phyloP scores from a whole-genome alignment of 139 green algal genomes.

The Auxenochlorella pyrenoidosa region DNA sequence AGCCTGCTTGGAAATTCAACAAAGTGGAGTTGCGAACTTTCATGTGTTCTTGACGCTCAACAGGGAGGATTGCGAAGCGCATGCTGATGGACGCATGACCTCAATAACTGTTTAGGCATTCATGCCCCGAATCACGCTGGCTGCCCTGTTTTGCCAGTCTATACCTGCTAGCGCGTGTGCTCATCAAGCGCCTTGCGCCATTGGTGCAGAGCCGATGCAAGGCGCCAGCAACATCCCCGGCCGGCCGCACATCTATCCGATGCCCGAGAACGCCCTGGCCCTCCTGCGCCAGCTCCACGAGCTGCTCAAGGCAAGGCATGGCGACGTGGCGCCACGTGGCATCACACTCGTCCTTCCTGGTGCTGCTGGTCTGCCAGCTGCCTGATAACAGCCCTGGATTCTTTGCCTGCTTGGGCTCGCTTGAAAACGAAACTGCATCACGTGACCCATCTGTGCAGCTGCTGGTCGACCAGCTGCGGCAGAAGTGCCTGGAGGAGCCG shows the following conservation, averaged over 20 bases:
- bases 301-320: constrained; percentile 60
- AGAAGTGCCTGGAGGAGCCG: constrained; percentile 81
- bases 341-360: no score
- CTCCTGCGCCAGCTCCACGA: constrained; percentile 76
- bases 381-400: no score
- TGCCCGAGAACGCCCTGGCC: constrained; percentile 79
- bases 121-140: no score
- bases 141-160: neutral
- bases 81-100: no score
- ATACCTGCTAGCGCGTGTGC: neutral
- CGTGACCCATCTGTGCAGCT: constrained; percentile 34
- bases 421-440: no score
- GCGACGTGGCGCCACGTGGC: no score
- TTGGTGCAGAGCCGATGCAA: neutral
- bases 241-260: constrained; percentile 56
- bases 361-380: no score
- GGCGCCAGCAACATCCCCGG: constrained; percentile 39
- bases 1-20: neutral
- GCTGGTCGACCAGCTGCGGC: constrained; percentile 81
- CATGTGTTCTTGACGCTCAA: no score
- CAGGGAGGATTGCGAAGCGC: no score
- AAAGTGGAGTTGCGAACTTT: no score
- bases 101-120: no score
- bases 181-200: neutral
- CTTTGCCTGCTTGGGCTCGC: no score